Evolutionary conservation across 345 rosid genomes (phyloP).

Genomic region (Citrus medica): DNA sequence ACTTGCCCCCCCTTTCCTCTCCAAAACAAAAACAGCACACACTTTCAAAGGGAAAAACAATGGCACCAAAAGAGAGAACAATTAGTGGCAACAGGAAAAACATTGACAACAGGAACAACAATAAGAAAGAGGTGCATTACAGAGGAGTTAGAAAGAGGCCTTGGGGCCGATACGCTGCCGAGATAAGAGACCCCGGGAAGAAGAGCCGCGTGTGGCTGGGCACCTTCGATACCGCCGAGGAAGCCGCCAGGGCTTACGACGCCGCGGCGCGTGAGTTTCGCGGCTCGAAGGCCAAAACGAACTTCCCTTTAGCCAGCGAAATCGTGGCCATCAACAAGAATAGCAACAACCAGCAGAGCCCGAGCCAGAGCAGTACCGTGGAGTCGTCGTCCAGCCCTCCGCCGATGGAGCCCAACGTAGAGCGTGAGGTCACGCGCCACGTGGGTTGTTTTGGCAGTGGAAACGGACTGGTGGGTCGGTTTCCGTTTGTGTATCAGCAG

Average conservation of each 20-base stretch:
- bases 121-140: constrained; percentile 13
- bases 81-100: not conserved
- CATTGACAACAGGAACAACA: not conserved
- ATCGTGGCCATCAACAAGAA: not conserved
- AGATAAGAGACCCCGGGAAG: constrained; percentile 70
- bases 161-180: constrained; percentile 82
- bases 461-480: constrained; percentile 26
- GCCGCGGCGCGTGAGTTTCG: constrained; percentile 61
- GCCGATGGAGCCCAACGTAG: constrained; percentile 23
- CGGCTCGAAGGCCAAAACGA: constrained; percentile 64
- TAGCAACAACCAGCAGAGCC: constrained; percentile 20
- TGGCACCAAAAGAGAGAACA: constrained; percentile 9
- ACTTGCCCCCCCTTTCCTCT: not conserved
- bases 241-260: constrained; percentile 68
- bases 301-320: constrained; percentile 45
- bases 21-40: not conserved
- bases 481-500: constrained; percentile 47
- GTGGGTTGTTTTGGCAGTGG: not conserved
- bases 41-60: not conserved
- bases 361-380: constrained; percentile 36
- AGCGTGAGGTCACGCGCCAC: constrained; percentile 30
- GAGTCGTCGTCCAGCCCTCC: constrained; percentile 40
- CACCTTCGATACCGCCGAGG: constrained; percentile 67
- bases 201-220: constrained; percentile 75
- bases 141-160: constrained; percentile 74